Evolutionary conservation across 169 alveolate species (phyloP).

Genomic region (Cryptosporidium viatorum): DNA sequence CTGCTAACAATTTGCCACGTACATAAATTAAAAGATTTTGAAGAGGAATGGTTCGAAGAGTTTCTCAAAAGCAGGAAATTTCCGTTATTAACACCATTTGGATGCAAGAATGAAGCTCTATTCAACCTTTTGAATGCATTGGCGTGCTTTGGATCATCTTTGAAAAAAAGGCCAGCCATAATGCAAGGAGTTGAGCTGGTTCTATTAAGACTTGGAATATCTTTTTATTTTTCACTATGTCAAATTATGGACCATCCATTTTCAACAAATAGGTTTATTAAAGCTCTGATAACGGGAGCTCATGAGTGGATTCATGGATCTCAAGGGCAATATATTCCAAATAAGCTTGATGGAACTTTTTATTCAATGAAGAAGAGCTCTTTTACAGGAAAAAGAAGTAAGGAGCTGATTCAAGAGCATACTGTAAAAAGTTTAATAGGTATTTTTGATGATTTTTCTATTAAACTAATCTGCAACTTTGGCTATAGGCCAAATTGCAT

Average conservation of each 20-base stretch:
- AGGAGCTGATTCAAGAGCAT: slow-evolving; percentile 55
- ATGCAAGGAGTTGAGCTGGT: slow-evolving; percentile 71
- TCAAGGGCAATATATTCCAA: not conserved
- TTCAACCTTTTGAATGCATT: slow-evolving; percentile 58
- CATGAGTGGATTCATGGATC: slow-evolving; percentile 74
- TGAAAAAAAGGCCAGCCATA: slow-evolving; percentile 56
- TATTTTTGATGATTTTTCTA: slow-evolving; percentile 65
- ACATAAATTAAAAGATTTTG: slow-evolving; percentile 50
- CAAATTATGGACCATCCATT: slow-evolving; percentile 72
- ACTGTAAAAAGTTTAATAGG: slow-evolving; percentile 35
- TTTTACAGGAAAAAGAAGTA: slow-evolving; percentile 3
- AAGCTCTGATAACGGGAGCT: slow-evolving; percentile 63
- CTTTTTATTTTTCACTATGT: slow-evolving; percentile 61
- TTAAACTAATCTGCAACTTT: slow-evolving; percentile 32
- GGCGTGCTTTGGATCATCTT: slow-evolving; percentile 71
- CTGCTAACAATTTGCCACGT: slow-evolving; percentile 60
- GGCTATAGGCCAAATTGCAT: slow-evolving; percentile 70
- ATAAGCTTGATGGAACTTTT: not conserved
- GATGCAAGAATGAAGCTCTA: slow-evolving; percentile 62
- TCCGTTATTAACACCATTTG: slow-evolving; percentile 60
- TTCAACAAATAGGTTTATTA: slow-evolving; percentile 67
- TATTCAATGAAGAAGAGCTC: slow-evolving; percentile 20
- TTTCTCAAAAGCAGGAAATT: slow-evolving; percentile 54
- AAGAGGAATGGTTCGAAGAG: slow-evolving; percentile 72
- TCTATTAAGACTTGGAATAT: slow-evolving; percentile 62